Evolutionary conservation across 2,329 filamentous ascomycete species (phyloP).

Genomic region (Fusarium sp.): DNA sequence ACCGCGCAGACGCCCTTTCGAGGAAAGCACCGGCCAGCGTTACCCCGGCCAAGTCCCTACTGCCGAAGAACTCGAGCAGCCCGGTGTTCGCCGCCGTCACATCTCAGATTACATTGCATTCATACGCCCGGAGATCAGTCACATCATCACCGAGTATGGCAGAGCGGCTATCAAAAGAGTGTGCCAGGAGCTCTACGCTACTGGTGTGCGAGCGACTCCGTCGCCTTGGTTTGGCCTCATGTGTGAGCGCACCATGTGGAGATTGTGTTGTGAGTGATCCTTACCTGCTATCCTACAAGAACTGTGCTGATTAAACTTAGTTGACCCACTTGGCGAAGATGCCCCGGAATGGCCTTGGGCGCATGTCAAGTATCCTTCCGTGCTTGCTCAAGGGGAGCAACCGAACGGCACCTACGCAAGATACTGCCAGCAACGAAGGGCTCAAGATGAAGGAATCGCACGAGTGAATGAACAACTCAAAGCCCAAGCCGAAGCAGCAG

Average conservation of each 20-base stretch:
- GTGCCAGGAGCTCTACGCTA: not conserved
- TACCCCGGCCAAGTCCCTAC: not conserved
- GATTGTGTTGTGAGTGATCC: not conserved
- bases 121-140: not conserved
- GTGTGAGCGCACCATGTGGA: not conserved
- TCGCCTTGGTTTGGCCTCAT: not conserved
- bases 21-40: not conserved
- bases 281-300: rapidly evolving
- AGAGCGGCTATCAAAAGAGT: not conserved
- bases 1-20: not conserved
- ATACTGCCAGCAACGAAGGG: not conserved
- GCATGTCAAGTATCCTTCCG: not conserved
- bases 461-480: not conserved
- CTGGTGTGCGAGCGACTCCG: not conserved
- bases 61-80: not conserved
- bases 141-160: not conserved
- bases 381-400: not conserved
- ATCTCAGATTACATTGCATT: not conserved
- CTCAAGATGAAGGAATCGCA: rapidly evolving
- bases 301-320: not conserved
- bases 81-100: not conserved
- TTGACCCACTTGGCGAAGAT: not conserved
- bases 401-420: not conserved
- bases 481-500: rapidly evolving
- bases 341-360: slow-evolving; percentile 3